Percentiles rank a stretch among this genome's conserved stretches.
phyloP scores from a whole-genome alignment of 306 rosid species.

The Dicorynia guianensis region DNA sequence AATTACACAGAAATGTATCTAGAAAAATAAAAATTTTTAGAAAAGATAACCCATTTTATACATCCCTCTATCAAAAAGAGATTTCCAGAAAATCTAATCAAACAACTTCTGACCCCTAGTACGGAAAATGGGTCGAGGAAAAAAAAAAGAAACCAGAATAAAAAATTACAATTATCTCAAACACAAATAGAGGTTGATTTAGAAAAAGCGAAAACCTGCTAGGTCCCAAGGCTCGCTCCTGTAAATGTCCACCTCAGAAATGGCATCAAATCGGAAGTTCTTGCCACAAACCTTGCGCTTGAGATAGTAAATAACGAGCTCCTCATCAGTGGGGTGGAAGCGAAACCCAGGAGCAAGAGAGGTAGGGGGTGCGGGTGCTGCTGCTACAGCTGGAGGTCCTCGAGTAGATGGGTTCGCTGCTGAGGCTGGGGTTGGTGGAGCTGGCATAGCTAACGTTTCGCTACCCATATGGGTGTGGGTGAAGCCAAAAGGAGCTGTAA shows the following conservation, averaged over 20 bases:
- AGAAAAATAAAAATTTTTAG: not conserved
- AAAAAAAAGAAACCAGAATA: not conserved
- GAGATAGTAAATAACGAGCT: conserved; percentile 92
- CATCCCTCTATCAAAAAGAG: too few species aligned
- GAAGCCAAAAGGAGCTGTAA: conserved; percentile 11
- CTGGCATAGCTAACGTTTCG: conserved; percentile 50
- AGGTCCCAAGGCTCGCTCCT: conserved; percentile 99
- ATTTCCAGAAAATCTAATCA: not conserved
- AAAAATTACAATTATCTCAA: not conserved
- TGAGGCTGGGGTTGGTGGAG: conserved; percentile 37
- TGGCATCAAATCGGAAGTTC: conserved; percentile 85
- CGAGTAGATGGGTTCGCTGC: conserved; percentile 16
- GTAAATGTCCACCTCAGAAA: conserved; percentile 93
- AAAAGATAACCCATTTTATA: conserved; percentile 23
- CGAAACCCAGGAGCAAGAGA: conserved; percentile 96
- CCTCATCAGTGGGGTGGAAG: conserved; percentile 98
- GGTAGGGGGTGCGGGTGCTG: conserved; percentile 63
- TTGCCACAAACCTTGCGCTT: conserved; percentile 89
- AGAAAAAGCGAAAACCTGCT: conserved; percentile 55
- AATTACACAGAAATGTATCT: conserved; percentile 20
- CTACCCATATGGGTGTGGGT: conserved; percentile 57
- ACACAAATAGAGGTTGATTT: not conserved
- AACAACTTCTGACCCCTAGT: conserved; percentile 16
- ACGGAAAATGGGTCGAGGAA: not conserved
- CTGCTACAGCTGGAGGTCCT: conserved; percentile 8